Evolutionary conservation across 768 basidiomycete genomes (phyloP).

Genomic region (Crepidotus variabilis): DNA sequence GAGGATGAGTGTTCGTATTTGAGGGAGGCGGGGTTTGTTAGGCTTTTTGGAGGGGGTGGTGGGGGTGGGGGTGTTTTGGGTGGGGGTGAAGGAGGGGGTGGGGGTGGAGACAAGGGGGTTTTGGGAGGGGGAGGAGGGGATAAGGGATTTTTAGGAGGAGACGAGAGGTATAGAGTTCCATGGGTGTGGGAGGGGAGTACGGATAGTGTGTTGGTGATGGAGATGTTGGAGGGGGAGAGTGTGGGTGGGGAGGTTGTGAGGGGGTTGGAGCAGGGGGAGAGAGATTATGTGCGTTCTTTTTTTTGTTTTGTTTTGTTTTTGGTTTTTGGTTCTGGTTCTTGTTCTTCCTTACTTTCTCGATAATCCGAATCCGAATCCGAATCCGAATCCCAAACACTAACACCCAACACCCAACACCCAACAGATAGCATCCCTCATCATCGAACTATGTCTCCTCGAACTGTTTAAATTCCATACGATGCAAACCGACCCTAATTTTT

Average conservation of each 20-base stretch:
- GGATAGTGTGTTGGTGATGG: constrained; percentile 84
- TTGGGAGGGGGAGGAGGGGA: too few relatives aligned
- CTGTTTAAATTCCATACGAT: constrained; percentile 88
- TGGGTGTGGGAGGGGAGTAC: constrained; percentile 85
- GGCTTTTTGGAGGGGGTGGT: constrained; percentile 59
- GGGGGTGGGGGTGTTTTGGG: too few relatives aligned
- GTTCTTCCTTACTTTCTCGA: too few relatives aligned
- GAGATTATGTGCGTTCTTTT: too few relatives aligned
- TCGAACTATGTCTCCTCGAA: constrained; percentile 86
- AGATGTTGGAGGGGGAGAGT: constrained; percentile 74
- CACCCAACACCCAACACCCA: too few relatives aligned
- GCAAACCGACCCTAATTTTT: constrained; percentile 99
- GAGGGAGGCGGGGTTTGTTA: constrained; percentile 74
- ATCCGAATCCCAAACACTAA: too few relatives aligned
- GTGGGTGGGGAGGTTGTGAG: constrained; percentile 63
- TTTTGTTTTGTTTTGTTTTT: too few relatives aligned
- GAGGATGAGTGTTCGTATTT: constrained; percentile 90
- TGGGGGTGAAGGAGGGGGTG: too few relatives aligned
- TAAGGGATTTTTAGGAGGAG: constrained; percentile 53
- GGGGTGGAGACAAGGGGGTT: too few relatives aligned
- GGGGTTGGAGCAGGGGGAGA: too few relatives aligned
- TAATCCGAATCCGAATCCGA: too few relatives aligned
- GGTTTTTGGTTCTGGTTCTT: too few relatives aligned
- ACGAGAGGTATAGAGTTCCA: constrained; percentile 76
- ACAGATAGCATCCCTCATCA: constrained; percentile 84